Conservation (phyloP, 129 eudicot species). For the Arctium minus region DNA sequence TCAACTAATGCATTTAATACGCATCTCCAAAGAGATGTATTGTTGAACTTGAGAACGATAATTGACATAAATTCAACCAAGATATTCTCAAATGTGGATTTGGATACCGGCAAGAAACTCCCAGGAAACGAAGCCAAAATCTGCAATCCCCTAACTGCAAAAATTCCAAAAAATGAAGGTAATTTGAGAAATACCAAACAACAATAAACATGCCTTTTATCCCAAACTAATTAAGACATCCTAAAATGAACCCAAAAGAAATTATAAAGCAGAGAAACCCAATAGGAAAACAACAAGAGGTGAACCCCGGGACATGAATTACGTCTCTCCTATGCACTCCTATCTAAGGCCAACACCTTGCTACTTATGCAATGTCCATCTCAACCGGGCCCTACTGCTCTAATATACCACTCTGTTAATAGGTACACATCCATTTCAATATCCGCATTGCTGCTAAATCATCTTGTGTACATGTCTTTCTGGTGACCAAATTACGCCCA, state of each 20-base stretch:
- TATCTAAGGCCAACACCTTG: too few species aligned
- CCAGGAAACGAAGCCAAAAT: constrained; percentile 84
- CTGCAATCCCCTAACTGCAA: constrained; percentile 77
- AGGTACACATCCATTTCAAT: too few species aligned
- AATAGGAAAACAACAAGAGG: not conserved
- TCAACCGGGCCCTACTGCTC: too few species aligned
- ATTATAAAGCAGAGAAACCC: not conserved
- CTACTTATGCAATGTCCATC: too few species aligned
- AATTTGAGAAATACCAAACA: not conserved
- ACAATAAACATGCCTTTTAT: not conserved
- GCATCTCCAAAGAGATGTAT: constrained; percentile 49
- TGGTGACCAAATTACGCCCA: too few species aligned
- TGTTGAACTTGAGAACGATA: constrained; percentile 34
- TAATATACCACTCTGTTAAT: too few species aligned
- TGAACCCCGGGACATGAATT: too few species aligned
- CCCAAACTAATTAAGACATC: not conserved
- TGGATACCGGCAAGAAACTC: constrained; percentile 48
- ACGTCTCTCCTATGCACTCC: too few species aligned
- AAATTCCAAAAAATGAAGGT: not conserved
- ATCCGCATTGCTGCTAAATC: too few species aligned
- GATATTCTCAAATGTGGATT: constrained; percentile 51
- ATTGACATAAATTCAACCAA: constrained; percentile 51
- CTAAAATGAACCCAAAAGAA: not conserved
- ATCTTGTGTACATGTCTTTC: too few species aligned
- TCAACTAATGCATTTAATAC: constrained; percentile 57